Percentiles rank a stretch among this genome's conserved stretches.
Evolutionary conservation across 2,329 filamentous ascomycete genomes (phyloP).

Genomic region (Sarocladiaceae sp.): DNA sequence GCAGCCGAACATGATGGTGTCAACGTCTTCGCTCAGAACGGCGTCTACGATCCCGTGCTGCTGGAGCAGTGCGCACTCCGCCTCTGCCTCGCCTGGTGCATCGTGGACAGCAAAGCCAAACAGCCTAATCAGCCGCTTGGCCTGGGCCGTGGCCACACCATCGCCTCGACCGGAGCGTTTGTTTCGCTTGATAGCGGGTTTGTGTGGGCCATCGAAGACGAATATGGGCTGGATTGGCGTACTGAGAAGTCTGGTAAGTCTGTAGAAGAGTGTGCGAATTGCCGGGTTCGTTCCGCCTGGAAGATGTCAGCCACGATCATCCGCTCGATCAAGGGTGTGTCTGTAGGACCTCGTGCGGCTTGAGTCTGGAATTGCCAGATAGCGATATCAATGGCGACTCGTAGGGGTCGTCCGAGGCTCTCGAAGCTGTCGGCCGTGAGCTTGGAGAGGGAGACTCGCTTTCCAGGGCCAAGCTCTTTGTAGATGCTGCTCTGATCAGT

Average conservation of each 20-base stretch:
- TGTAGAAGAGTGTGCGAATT: conserved; percentile 86
- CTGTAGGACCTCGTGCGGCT: conserved; percentile 58
- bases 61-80: conserved; percentile 87
- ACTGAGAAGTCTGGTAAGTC: conserved; percentile 69
- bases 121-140: conserved; percentile 74
- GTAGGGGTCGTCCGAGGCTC: conserved; percentile 62
- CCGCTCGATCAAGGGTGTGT: background rate
- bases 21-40: conserved; percentile 92
- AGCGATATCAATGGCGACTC: conserved; percentile 86
- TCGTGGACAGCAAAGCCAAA: conserved; percentile 82
- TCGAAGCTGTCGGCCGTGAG: conserved; percentile 74
- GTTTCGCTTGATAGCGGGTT: conserved; percentile 82
- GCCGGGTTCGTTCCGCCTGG: conserved; percentile 81
- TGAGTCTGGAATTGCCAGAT: conserved; percentile 98
- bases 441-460: conserved; percentile 74
- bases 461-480: conserved; percentile 76
- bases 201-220: conserved; percentile 82
- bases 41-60: conserved; percentile 79
- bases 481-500: conserved; percentile 59
- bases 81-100: conserved; percentile 91
- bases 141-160: conserved; percentile 63
- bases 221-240: conserved; percentile 82
- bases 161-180: conserved; percentile 64
- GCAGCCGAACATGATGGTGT: conserved; percentile 96
- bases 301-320: conserved; percentile 10